Percentiles rank a stretch among this genome's conserved stretches.
These are phyloP conservation scores for Acacia crassicarpa DNA, from an alignment of 306 rosid species.

Conservation along the genomic window DNA sequence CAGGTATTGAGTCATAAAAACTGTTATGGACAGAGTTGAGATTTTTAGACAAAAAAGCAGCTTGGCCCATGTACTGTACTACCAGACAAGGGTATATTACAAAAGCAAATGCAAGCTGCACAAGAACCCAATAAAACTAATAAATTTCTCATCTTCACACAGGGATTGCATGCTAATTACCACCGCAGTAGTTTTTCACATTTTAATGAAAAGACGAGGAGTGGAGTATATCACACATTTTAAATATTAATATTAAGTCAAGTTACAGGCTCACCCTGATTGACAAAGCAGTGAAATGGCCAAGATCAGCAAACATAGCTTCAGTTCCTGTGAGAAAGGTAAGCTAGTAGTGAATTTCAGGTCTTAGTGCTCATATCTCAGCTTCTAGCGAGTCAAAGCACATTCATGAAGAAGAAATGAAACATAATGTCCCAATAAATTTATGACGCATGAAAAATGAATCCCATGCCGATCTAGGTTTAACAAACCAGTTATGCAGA, in stretches of 20 bases:
- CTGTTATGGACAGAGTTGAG: slow-evolving; percentile 38
- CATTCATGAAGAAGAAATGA: slow-evolving; percentile 23
- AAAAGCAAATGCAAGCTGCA: slow-evolving; percentile 78
- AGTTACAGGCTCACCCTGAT: slow-evolving; percentile 62
- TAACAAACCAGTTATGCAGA: slow-evolving; percentile 78
- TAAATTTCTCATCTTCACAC: slow-evolving; percentile 9
- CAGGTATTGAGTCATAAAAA: slow-evolving; percentile 73
- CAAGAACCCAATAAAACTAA: slow-evolving; percentile 5
- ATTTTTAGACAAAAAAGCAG: slow-evolving; percentile 77
- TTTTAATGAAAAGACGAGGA: background rate
- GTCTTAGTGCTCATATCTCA: background rate
- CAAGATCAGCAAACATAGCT: slow-evolving; percentile 91
- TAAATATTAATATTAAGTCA: background rate
- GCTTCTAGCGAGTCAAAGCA: slow-evolving; percentile 1
- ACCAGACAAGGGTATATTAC: slow-evolving; percentile 84
- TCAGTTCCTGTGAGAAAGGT: slow-evolving; percentile 63
- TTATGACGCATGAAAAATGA: slow-evolving; percentile 8
- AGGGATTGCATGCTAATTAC: background rate
- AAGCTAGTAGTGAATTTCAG: slow-evolving; percentile 24
- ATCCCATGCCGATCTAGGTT: slow-evolving; percentile 17
- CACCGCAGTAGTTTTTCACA: background rate
- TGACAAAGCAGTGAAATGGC: slow-evolving; percentile 79
- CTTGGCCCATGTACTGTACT: slow-evolving; percentile 89
- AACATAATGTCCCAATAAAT: slow-evolving; percentile 8
- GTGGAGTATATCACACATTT: background rate